phyloP scores from a whole-genome alignment of 345 rosid genomes.

The Camelina hispida region DNA sequence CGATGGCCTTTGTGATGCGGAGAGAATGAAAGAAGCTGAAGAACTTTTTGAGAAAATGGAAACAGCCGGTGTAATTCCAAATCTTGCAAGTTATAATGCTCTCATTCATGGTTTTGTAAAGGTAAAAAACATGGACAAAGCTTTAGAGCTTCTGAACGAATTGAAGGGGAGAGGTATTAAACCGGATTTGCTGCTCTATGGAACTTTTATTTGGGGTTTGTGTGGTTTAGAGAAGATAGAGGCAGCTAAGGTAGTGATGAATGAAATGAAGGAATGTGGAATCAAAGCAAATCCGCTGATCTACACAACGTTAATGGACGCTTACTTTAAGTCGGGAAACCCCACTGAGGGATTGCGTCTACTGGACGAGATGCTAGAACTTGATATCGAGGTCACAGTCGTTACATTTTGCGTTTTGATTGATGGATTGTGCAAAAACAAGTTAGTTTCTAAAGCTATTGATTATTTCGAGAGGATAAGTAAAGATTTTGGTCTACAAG shows the following conservation, averaged over 20 bases:
- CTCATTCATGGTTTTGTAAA: constrained; percentile 67
- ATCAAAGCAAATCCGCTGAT: constrained; percentile 54
- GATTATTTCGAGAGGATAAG: constrained; percentile 54
- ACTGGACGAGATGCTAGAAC: constrained; percentile 54
- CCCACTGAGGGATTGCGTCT: constrained; percentile 54
- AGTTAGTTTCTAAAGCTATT: constrained; percentile 60
- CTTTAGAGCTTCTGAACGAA: constrained; percentile 55
- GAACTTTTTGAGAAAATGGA: constrained; percentile 54
- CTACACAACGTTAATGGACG: constrained; percentile 65
- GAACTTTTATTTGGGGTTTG: constrained; percentile 69
- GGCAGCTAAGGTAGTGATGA: constrained; percentile 51
- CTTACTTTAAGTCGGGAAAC: constrained; percentile 65
- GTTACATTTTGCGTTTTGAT: constrained; percentile 71
- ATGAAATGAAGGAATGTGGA: constrained; percentile 60
- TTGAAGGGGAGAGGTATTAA: constrained; percentile 55
- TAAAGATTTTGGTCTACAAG: constrained; percentile 52
- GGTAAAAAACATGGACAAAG: constrained; percentile 56
- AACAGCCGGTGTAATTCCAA: constrained; percentile 56
- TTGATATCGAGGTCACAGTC: constrained; percentile 58
- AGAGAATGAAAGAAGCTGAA: constrained; percentile 61
- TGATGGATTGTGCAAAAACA: constrained; percentile 75
- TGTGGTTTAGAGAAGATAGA: constrained; percentile 59
- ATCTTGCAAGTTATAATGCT: constrained; percentile 58
- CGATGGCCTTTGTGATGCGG: constrained; percentile 64
- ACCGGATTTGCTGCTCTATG: constrained; percentile 62